Conservation (phyloP, 2,329 filamentous ascomycete species). For the Neonectria sp. region DNA sequence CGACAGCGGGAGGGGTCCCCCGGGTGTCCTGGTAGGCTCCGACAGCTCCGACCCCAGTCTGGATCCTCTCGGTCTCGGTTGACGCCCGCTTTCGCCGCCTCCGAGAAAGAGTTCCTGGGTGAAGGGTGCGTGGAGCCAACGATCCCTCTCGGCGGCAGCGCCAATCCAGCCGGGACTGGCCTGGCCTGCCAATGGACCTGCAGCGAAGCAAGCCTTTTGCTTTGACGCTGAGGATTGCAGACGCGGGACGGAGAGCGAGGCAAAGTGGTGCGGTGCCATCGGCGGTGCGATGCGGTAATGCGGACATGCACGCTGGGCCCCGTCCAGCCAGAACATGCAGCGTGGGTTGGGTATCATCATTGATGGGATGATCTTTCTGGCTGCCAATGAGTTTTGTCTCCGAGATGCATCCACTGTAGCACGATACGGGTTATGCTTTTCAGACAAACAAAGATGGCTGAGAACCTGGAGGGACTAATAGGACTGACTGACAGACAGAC, state of each 20-base stretch:
- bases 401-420: constrained; percentile 7
- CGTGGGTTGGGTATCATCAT: constrained; percentile 32
- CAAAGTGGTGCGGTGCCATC: constrained; percentile 24
- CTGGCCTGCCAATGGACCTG: constrained; percentile 13
- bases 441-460: neutral
- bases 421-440: neutral
- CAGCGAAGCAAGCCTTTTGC: neutral
- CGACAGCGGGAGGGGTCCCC: constrained; percentile 23
- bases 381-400: constrained; percentile 7
- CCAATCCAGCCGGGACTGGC: constrained; percentile 24
- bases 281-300: constrained; percentile 25
- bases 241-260: neutral
- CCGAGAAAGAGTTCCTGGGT: constrained; percentile 43
- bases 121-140: constrained; percentile 41
- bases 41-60: constrained; percentile 24
- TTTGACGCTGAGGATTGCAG: constrained; percentile 21
- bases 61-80: constrained; percentile 18
- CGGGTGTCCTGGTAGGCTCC: constrained; percentile 7
- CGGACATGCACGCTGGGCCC: constrained; percentile 18
- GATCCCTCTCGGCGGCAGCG: constrained; percentile 28
- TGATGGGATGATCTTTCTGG: constrained; percentile 22
- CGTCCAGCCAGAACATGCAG: constrained; percentile 24
- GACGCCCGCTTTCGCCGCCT: constrained; percentile 27
- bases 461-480: constrained; percentile 15
- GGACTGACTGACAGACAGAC: neutral